Conservation (phyloP, 208 protist genomes). For the Porcisia hertigi region DNA sequence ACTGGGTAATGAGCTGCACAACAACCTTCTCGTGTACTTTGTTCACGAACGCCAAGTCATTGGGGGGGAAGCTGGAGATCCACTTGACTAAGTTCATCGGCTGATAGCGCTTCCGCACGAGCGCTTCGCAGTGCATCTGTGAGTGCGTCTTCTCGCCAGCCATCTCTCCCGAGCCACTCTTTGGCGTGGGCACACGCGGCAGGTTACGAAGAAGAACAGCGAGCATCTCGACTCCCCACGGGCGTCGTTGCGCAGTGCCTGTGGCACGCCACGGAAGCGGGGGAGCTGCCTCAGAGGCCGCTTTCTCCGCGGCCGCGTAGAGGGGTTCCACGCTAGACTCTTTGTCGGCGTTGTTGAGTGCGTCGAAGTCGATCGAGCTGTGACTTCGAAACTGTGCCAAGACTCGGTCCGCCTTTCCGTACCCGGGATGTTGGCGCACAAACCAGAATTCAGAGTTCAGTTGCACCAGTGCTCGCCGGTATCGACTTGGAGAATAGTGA, state of each 20-base stretch:
- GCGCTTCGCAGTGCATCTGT: neutral
- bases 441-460: slow-evolving; percentile 82
- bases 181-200: slow-evolving; percentile 44
- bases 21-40: slow-evolving; percentile 45
- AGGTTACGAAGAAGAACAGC: slow-evolving; percentile 68
- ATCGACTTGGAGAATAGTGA: slow-evolving; percentile 35
- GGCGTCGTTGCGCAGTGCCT: neutral
- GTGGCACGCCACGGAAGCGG: neutral
- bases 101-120: slow-evolving; percentile 41
- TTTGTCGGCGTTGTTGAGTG: neutral
- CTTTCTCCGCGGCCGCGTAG: neutral
- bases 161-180: neutral
- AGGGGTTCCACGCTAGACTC: slow-evolving; percentile 2
- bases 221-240: slow-evolving; percentile 54
- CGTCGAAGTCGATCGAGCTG: neutral
- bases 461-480: slow-evolving; percentile 51
- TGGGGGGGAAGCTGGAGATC: slow-evolving; percentile 67
- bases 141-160: neutral
- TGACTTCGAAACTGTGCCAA: slow-evolving; percentile 6
- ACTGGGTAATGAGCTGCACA: slow-evolving; percentile 49
- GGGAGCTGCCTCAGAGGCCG: neutral
- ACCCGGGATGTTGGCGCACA: slow-evolving; percentile 74
- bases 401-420: slow-evolving; percentile 52
- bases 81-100: slow-evolving; percentile 61
- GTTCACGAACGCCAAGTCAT: slow-evolving; percentile 65